Percentiles rank a stretch among this genome's conserved stretches.
These are phyloP conservation scores for Houttuynia cordata DNA, from an alignment of 164 flowering plant genomes.

Conservation along the genomic window DNA sequence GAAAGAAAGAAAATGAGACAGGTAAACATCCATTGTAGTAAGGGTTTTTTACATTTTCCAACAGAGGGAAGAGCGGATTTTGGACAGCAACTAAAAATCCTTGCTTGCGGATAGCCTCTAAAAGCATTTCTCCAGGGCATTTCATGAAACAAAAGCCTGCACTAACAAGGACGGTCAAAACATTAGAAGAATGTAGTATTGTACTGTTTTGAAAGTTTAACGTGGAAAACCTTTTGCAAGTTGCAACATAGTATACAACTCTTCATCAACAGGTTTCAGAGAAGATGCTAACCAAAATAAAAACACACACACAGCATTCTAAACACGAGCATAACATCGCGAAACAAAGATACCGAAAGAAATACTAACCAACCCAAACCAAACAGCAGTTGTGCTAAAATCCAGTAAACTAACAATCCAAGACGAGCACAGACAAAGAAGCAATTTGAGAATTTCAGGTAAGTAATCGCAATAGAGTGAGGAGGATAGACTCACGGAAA, in stretches of 20 bases:
- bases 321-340: not conserved
- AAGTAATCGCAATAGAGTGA: not conserved
- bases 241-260: too few species aligned
- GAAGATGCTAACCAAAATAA: not conserved
- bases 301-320: not conserved
- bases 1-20: not conserved
- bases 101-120: slow-evolving; percentile 17
- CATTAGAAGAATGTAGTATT: not conserved
- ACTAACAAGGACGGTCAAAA: not conserved
- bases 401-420: not conserved
- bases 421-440: too few species aligned
- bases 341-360: not conserved
- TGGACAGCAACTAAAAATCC: slow-evolving; percentile 10
- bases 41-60: slow-evolving; percentile 23
- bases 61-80: slow-evolving; percentile 20
- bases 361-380: not conserved
- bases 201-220: not conserved
- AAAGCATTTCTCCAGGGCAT: slow-evolving; percentile 12
- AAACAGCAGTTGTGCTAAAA: not conserved
- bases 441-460: too few species aligned
- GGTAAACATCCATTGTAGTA: not conserved
- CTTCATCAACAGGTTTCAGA: too few species aligned
- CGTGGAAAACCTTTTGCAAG: too few species aligned
- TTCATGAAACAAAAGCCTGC: slow-evolving; percentile 27
- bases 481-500: slow-evolving; percentile 18